Conservation (phyloP, 768 basidiomycete species). For the Lactifluus echinatus region DNA sequence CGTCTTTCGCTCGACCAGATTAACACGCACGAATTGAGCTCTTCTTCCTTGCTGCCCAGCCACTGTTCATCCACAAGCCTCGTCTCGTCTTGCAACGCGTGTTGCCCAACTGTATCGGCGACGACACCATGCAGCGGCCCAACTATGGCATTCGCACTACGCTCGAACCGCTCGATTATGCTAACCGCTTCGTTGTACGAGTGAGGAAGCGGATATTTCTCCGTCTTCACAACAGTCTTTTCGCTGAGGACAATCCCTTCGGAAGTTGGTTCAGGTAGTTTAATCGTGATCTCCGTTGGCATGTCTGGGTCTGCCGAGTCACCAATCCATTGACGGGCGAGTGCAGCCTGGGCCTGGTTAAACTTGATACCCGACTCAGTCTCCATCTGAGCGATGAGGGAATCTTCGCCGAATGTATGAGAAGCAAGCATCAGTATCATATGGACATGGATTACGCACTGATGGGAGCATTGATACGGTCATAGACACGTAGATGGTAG, state of each 20-base stretch:
- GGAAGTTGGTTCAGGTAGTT: constrained; percentile 41
- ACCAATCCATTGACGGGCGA: constrained; percentile 69
- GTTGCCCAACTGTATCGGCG: constrained; percentile 72
- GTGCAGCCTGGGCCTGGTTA: constrained; percentile 79
- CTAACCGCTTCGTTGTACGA: constrained; percentile 58
- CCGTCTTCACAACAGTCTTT: constrained; percentile 44
- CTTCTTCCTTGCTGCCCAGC: constrained; percentile 78
- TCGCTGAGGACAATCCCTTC: constrained; percentile 45
- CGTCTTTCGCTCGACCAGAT: neutral
- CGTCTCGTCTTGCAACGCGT: constrained; percentile 58
- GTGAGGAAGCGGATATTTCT: constrained; percentile 59
- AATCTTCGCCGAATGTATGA: constrained; percentile 22
- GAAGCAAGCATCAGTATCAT: neutral
- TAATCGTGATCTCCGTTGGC: constrained; percentile 50
- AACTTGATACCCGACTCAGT: constrained; percentile 67
- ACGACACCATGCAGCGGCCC: constrained; percentile 56
- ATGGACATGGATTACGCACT: constrained; percentile 30
- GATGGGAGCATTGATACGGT: constrained; percentile 75
- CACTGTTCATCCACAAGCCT: constrained; percentile 69
- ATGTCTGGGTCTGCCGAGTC: constrained; percentile 27
- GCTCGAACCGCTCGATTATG: constrained; percentile 65
- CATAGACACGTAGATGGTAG: constrained; percentile 88
- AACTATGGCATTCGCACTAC: constrained; percentile 37
- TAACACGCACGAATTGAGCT: constrained; percentile 60
- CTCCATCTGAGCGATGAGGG: constrained; percentile 64